These are phyloP conservation scores for Cyberlindnera lachancei DNA, from an alignment of 805 yeast genomes.

Conservation along the genomic window DNA sequence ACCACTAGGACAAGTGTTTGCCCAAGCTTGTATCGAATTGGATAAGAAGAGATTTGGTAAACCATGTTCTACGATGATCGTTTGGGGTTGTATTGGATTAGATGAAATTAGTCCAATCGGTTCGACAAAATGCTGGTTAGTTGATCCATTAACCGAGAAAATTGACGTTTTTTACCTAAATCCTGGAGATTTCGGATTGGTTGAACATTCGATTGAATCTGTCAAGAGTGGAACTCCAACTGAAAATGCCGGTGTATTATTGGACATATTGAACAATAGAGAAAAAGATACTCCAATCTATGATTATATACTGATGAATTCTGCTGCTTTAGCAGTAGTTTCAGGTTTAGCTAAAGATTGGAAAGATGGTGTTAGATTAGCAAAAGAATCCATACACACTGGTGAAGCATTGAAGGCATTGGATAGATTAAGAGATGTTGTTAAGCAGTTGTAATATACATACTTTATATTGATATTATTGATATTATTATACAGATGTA, in stretches of 20 bases:
- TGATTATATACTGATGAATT: slow-evolving; percentile 86
- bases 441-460: neutral
- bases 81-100: slow-evolving; percentile 85
- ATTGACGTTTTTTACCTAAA: slow-evolving; percentile 38
- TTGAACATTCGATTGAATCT: slow-evolving; percentile 55
- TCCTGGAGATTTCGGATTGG: slow-evolving; percentile 78
- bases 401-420: slow-evolving; percentile 65
- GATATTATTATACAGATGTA: too few species aligned
- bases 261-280: slow-evolving; percentile 36
- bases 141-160: slow-evolving; percentile 35
- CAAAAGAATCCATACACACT: slow-evolving; percentile 55
- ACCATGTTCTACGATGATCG: slow-evolving; percentile 62
- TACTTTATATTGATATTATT: neutral
- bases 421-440: slow-evolving; percentile 15
- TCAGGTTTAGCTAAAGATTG: slow-evolving; percentile 62
- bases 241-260: slow-evolving; percentile 65
- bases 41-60: slow-evolving; percentile 38
- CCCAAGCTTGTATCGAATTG: slow-evolving; percentile 65
- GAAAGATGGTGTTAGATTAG: slow-evolving; percentile 71
- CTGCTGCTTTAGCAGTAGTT: slow-evolving; percentile 80
- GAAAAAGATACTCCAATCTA: slow-evolving; percentile 55
- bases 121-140: slow-evolving; percentile 70
- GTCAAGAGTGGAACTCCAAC: slow-evolving; percentile 84
- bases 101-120: slow-evolving; percentile 95
- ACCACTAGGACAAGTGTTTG: slow-evolving; percentile 72